Base-by-base conservation (phyloP, 2,329 filamentous ascomycete genomes). In the Neonectria punicea region DNA sequence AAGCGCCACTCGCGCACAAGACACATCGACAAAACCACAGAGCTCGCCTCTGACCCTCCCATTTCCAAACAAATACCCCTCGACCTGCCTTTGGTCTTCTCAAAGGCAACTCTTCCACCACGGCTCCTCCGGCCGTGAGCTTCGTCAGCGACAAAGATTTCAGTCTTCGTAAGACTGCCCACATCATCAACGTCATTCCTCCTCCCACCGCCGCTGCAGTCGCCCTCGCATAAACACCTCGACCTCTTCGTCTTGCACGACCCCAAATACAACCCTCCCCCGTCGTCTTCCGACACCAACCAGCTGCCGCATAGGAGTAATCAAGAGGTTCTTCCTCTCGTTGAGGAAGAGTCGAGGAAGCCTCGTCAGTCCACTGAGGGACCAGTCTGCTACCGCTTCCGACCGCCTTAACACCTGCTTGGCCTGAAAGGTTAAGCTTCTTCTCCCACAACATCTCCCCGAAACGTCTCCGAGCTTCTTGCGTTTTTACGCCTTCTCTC, bases 251-350 rank as follows among this genome's bases (percentile, higher is more conserved):
- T 86, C 79, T 81, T 87, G 80, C 82, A 85, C 80, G 79, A 79
- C 74, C 80, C 80, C 75, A 79, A 80, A 77, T 80, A 84, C 79
- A 79, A 80, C 76, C 80, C 84, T 68, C 76, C 84, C 74, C 78
- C 81, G 81, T 87, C 86, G 81, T 87, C 84, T 80, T 83, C 87
- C 81, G 82, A 87, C 83, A 83, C 84, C 82, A 83, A 85, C 88
- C 92, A 97, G 93, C 95, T 98, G 96, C 96, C 96, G 96, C 95
- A 99, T 99, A 98, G 93, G 93, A 97, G 92, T 90, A 89, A 89
- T 91, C 91, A 89, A 89, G 88, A 90, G 92, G 92, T 94, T 97
- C 95, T 98, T 98, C 95, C 94, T 97, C 95, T 96, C 86, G 86
- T 85, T 83, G 95, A 94, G 96, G 96, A 95, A 97, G 96, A 96